phyloP scores from a whole-genome alignment of 805 yeast species.

The Grigorovia jiainica region DNA sequence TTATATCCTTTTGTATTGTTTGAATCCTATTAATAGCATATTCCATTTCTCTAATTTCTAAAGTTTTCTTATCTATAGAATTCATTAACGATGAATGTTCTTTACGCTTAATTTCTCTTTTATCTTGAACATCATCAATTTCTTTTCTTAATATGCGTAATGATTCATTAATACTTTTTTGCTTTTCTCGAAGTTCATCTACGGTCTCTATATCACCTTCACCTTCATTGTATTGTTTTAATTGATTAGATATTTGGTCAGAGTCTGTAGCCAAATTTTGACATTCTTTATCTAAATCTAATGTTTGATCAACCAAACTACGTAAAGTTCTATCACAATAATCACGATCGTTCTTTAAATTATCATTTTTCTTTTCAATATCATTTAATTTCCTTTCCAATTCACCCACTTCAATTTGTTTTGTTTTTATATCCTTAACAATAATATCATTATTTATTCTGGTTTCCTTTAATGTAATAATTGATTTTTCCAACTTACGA shows the following conservation, averaged over 20 bases:
- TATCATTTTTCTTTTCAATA: constrained; percentile 24
- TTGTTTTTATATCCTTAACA: constrained; percentile 10
- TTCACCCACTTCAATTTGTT: constrained; percentile 4
- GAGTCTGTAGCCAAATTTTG: constrained; percentile 14
- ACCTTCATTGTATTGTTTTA: constrained; percentile 14
- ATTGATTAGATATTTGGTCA: constrained; percentile 18
- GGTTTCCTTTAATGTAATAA: constrained; percentile 7
- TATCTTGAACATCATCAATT: constrained; percentile 16
- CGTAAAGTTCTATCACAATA: constrained; percentile 19
- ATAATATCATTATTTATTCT: constrained; percentile 5
- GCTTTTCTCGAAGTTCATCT: constrained; percentile 20
- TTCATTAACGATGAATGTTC: constrained; percentile 14
- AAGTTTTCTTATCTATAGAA: constrained; percentile 15
- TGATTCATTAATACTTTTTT: constrained; percentile 12
- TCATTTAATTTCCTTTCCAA: neutral
- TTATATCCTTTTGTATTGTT: constrained; percentile 10
- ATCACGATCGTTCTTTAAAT: constrained; percentile 11
- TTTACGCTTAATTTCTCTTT: constrained; percentile 16
- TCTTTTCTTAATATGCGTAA: constrained; percentile 18
- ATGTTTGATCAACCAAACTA: constrained; percentile 21
- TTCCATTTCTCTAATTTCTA: constrained; percentile 18
- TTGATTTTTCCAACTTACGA: constrained; percentile 17
- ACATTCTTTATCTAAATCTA: constrained; percentile 20
- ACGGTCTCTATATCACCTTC: constrained; percentile 19
- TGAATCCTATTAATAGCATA: constrained; percentile 9